phyloP scores from a whole-genome alignment of 1,139 yeast genomes.

The Pichia sp. region DNA sequence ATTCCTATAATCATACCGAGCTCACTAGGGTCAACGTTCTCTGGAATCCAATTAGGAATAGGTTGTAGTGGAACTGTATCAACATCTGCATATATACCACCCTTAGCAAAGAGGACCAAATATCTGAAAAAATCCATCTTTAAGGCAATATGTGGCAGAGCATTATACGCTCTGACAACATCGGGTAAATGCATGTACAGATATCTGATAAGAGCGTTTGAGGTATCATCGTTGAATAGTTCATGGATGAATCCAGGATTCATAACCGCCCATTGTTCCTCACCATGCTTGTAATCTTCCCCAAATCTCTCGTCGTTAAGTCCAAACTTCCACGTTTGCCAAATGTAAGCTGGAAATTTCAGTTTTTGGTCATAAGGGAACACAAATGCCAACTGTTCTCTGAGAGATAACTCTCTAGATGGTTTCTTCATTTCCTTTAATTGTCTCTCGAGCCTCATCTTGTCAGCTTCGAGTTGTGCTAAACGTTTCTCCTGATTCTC shows the following conservation, averaged over 20 bases:
- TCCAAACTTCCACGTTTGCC: constrained; percentile 79
- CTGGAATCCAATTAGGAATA: constrained; percentile 55
- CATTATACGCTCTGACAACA: constrained; percentile 66
- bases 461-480: constrained; percentile 41
- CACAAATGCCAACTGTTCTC: constrained; percentile 60
- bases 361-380: constrained; percentile 61
- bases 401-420: constrained; percentile 49
- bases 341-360: constrained; percentile 70
- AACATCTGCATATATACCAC: constrained; percentile 89
- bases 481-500: constrained; percentile 45
- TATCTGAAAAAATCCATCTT: constrained; percentile 92
- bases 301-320: constrained; percentile 60
- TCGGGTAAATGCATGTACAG: constrained; percentile 67
- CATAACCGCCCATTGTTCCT: constrained; percentile 60
- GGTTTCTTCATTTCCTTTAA: constrained; percentile 55
- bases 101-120: constrained; percentile 76
- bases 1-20: constrained; percentile 72
- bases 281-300: constrained; percentile 51
- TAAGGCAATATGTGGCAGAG: constrained; percentile 71
- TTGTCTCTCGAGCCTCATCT: constrained; percentile 47
- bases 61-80: constrained; percentile 68
- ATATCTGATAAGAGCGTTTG: constrained; percentile 55
- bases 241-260: constrained; percentile 66
- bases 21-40: constrained; percentile 36
- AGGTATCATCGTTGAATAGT: constrained; percentile 64